Evolutionary conservation across 176 grass and related monocot species (phyloP), one percentile per base, ranked within the genome.

Genomic region (Carex parvula): DNA sequence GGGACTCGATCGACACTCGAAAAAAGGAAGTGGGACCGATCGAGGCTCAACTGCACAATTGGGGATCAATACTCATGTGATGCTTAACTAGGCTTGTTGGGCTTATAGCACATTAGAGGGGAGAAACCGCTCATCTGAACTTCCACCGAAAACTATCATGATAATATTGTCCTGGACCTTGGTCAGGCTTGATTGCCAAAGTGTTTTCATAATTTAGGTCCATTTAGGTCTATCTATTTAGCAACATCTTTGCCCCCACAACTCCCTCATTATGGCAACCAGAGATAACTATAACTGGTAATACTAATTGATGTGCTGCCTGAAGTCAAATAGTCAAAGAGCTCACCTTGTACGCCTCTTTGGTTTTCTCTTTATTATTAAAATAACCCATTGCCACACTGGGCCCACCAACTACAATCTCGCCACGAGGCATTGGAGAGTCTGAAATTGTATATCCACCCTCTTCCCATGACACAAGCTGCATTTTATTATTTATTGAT

Each of bases 381-480:
- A 90, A 97, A 85, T 97, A 97, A 44, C 94, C 94, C 81, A 88
- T 79, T 16, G 94, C 94, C 81, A 97, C 86, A 64, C 88, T 92
- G 78, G 89, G 72, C 15, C 91, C 94, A 60, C 91, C 94, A 87
- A 94, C 66, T 37, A 92, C 83, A 16, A 97, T 86, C 85, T 97
- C 94, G 63, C 94, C 94, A 77, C 94, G 87, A 11, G 91, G 91
- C 94, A 94, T 90, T 15, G 90, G 91, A 83, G 88, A 94, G 88
- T 94, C 94, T 61, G 91, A 90, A 80, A 88, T 82, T 15, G 16
- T 90, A 79, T 97, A 97, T 11, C 94, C 88, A 84, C 94, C 94
- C 86, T 97, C 88, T 32, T 90, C 84, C 94, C 91, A 97, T 52
- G 92, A 90, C 65, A 97, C 82, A 66, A 97, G 92, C 91, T 97